A percentile compares a stretch with the other conserved stretches of the same genome.
phyloP scores from a whole-genome alignment of 345 rosid species.

The Stellera chamaejasme region DNA sequence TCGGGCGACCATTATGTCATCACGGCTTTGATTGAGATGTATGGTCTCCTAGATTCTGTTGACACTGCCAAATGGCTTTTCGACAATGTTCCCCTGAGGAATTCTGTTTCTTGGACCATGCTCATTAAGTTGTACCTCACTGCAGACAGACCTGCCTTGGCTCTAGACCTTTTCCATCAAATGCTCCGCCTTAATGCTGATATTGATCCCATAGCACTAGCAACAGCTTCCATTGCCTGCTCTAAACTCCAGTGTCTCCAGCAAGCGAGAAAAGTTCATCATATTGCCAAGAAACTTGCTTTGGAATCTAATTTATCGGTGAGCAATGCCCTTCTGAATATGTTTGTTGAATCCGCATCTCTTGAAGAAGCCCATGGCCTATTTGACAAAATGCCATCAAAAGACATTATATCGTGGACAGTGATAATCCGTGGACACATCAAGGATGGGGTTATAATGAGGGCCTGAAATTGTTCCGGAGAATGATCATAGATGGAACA shows the following conservation, averaged over 20 bases:
- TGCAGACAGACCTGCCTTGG: conserved; percentile 25
- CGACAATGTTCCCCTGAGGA: conserved; percentile 22
- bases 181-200: conserved; percentile 23
- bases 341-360: conserved; percentile 35
- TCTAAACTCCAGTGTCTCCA: conserved; percentile 25
- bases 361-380: conserved; percentile 24
- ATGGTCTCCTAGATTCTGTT: conserved; percentile 33
- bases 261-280: conserved; percentile 31
- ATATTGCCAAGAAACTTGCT: conserved; percentile 26
- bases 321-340: conserved; percentile 37
- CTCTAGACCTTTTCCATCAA: conserved; percentile 26
- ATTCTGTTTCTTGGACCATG: conserved; percentile 38
- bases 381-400: conserved; percentile 30
- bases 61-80: conserved; percentile 31
- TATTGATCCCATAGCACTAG: conserved; percentile 31
- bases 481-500: conserved; percentile 28
- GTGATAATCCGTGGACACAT: conserved; percentile 32
- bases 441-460: conserved; percentile 39
- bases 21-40: conserved; percentile 35
- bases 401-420: conserved; percentile 45
- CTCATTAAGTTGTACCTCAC: conserved; percentile 30
- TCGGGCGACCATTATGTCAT: conserved; percentile 27
- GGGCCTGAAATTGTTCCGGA: conserved; percentile 37
- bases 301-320: conserved; percentile 38
- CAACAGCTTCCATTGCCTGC: conserved; percentile 35